Evolutionary conservation across 2,329 filamentous ascomycete species (phyloP).

Genomic region (Fusarium heterosporum): DNA sequence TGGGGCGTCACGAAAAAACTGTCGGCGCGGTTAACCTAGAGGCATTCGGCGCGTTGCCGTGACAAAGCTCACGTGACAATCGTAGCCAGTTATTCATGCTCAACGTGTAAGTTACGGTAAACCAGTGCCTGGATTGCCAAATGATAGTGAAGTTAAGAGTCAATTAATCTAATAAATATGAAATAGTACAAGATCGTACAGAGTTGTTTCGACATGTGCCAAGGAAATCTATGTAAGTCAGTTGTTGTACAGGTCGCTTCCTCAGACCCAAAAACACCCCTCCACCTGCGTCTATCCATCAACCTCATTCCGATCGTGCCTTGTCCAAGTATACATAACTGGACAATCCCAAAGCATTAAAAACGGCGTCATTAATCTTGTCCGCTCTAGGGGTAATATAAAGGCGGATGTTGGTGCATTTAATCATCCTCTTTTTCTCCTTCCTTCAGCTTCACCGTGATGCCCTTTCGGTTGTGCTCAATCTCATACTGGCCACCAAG

Average conservation of each 20-base stretch:
- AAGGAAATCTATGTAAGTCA: constrained; percentile 42
- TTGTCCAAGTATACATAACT: constrained; percentile 6
- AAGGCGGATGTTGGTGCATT: constrained; percentile 3
- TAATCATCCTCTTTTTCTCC: constrained; percentile 53
- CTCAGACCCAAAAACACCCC: constrained; percentile 19
- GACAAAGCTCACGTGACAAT: constrained; percentile 30
- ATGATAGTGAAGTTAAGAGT: not conserved
- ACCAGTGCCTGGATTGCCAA: too few species aligned
- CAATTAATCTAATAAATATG: constrained; percentile 30
- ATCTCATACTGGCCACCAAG: constrained; percentile 84
- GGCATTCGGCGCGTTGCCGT: constrained; percentile 25
- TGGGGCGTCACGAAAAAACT: constrained; percentile 48
- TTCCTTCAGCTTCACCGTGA: constrained; percentile 59
- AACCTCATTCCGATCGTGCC: constrained; percentile 6
- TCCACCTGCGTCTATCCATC: constrained; percentile 22
- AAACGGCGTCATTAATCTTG: constrained; percentile 13
- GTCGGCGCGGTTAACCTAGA: constrained; percentile 39
- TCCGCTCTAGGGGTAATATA: not conserved
- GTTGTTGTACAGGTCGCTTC: constrained; percentile 38
- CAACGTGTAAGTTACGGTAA: too few species aligned
- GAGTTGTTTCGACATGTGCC: constrained; percentile 35
- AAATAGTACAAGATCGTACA: constrained; percentile 25
- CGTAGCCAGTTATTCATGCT: constrained; percentile 25
- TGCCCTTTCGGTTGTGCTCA: constrained; percentile 53
- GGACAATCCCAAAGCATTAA: not conserved